phyloP scores from a whole-genome alignment of 1,284 basidiomycete species.

The Pascua sp. region DNA sequence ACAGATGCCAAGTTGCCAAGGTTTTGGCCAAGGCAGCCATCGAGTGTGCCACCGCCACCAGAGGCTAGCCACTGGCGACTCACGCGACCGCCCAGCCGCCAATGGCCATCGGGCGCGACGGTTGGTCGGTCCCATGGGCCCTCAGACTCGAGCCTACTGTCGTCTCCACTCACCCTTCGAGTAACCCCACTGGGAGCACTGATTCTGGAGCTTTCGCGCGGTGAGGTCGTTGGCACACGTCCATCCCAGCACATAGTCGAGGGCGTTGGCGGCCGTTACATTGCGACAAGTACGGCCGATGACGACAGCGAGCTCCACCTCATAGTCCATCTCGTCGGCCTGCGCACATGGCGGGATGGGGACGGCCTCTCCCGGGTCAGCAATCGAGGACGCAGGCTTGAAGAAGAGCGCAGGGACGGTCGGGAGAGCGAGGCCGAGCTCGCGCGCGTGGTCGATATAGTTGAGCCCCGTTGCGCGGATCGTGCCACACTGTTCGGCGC shows the following conservation, averaged over 20 bases:
- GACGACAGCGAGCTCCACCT: constrained; percentile 80
- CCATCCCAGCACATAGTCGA: constrained; percentile 77
- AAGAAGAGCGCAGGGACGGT: constrained; percentile 72
- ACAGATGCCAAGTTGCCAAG: too few relatives aligned
- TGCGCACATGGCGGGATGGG: constrained; percentile 66
- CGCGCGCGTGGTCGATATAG: constrained; percentile 31
- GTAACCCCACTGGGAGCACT: constrained; percentile 68
- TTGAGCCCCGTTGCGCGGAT: constrained; percentile 37
- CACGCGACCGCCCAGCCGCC: too few relatives aligned
- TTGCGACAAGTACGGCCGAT: constrained; percentile 76
- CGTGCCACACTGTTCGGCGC: constrained; percentile 24
- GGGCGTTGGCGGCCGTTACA: constrained; percentile 68
- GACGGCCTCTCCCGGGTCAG: constrained; percentile 65
- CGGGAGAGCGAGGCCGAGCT: constrained; percentile 21
- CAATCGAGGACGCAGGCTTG: constrained; percentile 69
- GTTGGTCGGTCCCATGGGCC: too few relatives aligned
- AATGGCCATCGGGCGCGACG: too few relatives aligned
- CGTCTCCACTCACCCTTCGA: constrained; percentile 65
- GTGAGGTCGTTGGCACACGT: constrained; percentile 78
- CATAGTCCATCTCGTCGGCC: constrained; percentile 74
- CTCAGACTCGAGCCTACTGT: background rate
- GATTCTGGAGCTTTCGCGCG: constrained; percentile 70
- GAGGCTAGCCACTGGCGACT: too few relatives aligned
- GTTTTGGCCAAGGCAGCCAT: too few relatives aligned
- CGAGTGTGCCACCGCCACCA: too few relatives aligned